Base-by-base conservation (phyloP, 352 stramenopile species). In the Thalassiosira hispida region DNA sequence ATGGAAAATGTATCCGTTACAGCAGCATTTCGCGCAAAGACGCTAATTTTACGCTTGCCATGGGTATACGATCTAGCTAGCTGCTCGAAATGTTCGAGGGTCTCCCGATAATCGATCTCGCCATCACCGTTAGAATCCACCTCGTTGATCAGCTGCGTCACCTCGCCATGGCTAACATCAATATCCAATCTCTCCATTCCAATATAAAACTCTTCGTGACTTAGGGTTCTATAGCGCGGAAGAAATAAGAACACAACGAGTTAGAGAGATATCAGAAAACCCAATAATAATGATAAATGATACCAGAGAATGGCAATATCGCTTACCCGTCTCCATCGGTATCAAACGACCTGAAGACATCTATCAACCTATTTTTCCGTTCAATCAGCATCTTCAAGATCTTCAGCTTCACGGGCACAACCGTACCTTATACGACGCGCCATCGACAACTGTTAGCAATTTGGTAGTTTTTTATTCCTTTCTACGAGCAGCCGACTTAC, bases 121-220 rank as follows among this genome's bases (percentile, higher is more conserved):
- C 83, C 86, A 47, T 92, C 84, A 38, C 77, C 65, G 59, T 92
- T 87, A 8, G 77, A 80, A 23, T 86, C 80, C 14, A 89, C 72
- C 9, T 81, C 76, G 11, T 71, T 66, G 23, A 91, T 91, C 11
- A 89, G 51, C 31, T 74, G 55, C 59, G 80, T 80, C 33, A 90
- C 46, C 60, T 90, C 75, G 22, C 74, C 53, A 12, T 74, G 55
- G 35, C 64, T 86, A 11, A 83, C 67, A 55, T 74, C 62, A 49
- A 88, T 40, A 27, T 81, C 38, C 35, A 90, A 72, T 8, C 55
- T 71, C 35, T 81, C 18, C 22, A 90, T 83, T 6, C 73, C 76
- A 16, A 40, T 64, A 25, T 72, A 72, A 27, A 81, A 81, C 35
- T 81, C 73, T 16, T 81, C 73, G 47, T 68, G 56, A 20, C 35